Base-by-base conservation (phyloP, 2,329 filamentous ascomycete genomes). In the Pseudogymnoascus sp. region DNA sequence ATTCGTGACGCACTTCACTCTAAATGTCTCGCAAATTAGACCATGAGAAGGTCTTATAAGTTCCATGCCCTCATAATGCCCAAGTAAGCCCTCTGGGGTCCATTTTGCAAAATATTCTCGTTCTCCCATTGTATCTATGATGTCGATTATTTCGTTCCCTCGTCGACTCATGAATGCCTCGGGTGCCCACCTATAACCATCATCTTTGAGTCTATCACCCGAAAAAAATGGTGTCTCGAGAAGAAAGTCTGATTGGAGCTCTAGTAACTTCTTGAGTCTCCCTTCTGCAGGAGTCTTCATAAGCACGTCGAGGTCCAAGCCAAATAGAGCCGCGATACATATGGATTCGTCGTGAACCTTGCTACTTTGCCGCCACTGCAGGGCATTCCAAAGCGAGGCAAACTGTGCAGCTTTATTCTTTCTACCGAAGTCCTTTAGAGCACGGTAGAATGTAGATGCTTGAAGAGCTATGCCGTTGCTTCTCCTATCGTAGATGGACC, bases 121-220 rank as follows among this genome's bases (percentile, higher is more conserved):
- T 37, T 37, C 5, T 7, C 1, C 13, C 13, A 2, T 6, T 15
- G 1, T 13, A 35, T 35, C 9, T 35, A 35, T 7, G 10, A 37
- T n/a, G 35, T 2, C 15, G 13, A 37, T 15, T 37, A 37, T 37
- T 1, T 37, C 35, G n/a, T 7, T 1, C 35, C 35, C 35, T 37
- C 35, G 35, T 37, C 35, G 35, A 37, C 35, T 37, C 35, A 37
- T 37, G 13, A 63, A 59, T 11, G 64, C 63, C 17, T 62, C 62
- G 40, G 64, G 64, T 17, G 64, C 64, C 65, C 65, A 63, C 23
- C 19, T 29, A 23, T 59, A 65, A 1, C 64, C 62, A 37, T 29
- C 15, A n/a, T 59, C 50, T 29, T 21, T 44, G n/a, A 65, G 37
- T 17, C 59, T 44, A 13, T 53, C 42, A 7, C 65, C 64, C 10